A percentile compares a stretch with the other conserved stretches of the same genome.
These are phyloP conservation scores for Strobilomyces confusus DNA, from an alignment of 768 basidiomycete genomes.

Conservation along the genomic window DNA sequence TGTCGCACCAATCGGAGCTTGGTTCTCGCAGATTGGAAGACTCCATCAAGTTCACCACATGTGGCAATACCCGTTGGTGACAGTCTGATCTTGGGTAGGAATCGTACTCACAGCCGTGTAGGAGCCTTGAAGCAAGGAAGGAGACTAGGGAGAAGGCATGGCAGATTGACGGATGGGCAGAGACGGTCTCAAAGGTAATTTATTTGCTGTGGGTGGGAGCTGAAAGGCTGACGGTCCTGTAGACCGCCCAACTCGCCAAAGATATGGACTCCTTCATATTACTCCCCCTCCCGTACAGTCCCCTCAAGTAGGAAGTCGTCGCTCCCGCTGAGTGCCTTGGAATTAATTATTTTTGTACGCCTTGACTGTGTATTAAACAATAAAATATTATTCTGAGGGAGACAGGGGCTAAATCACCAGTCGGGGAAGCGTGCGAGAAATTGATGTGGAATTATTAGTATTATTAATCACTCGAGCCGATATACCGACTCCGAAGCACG, in stretches of 20 bases:
- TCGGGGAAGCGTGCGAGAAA: conserved; percentile 18
- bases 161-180: conserved; percentile 93
- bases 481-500: neutral
- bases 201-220: conserved; percentile 13
- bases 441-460: neutral
- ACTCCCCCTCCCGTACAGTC: conserved; percentile 74
- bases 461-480: conserved; percentile 6
- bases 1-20: conserved; percentile 84
- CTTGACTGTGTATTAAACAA: neutral
- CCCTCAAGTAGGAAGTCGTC: conserved; percentile 57
- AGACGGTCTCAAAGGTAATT: conserved; percentile 82
- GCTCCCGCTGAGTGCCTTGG: neutral
- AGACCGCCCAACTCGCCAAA: conserved; percentile 88
- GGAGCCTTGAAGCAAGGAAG: conserved; percentile 76
- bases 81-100: conserved; percentile 3
- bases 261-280: conserved; percentile 87
- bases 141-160: conserved; percentile 86
- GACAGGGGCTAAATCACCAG: conserved; percentile 13
- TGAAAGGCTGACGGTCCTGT: conserved; percentile 8
- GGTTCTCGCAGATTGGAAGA: conserved; percentile 86
- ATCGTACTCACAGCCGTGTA: conserved; percentile 26
- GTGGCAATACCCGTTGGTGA: conserved; percentile 91
- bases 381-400: too few relatives aligned
- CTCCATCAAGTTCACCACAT: conserved; percentile 91
- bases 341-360: neutral